Evolutionary conservation across 208 protist genomes (phyloP).

Genomic region (Leishmania guyanensis): DNA sequence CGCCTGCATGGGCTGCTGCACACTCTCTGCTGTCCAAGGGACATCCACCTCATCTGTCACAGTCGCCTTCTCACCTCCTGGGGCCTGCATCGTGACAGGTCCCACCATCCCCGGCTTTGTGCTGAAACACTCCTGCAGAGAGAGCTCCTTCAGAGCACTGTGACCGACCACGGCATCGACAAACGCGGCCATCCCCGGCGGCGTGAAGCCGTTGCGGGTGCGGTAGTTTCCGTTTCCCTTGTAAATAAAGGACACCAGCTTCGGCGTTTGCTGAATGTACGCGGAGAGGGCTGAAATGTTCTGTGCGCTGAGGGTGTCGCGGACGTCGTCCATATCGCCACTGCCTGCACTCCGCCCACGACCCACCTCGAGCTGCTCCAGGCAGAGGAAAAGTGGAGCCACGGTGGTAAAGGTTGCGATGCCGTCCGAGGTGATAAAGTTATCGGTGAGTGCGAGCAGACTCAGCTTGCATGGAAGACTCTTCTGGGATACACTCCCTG

Average conservation of each 20-base stretch:
- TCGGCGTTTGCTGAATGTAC: constrained; percentile 28
- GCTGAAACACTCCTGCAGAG: constrained; percentile 57
- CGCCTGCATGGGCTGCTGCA: constrained; percentile 35
- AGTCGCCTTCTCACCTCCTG: constrained; percentile 2
- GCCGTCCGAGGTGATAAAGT: constrained; percentile 49
- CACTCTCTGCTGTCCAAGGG: constrained; percentile 20
- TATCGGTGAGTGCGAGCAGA: constrained; percentile 52
- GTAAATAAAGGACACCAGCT: constrained; percentile 42
- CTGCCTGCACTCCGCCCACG: constrained; percentile 34
- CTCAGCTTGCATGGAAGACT: constrained; percentile 27
- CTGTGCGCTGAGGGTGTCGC: constrained; percentile 32
- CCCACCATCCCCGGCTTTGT: constrained; percentile 32
- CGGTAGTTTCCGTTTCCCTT: constrained; percentile 58
- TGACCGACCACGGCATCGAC: constrained; percentile 30
- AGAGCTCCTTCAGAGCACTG: constrained; percentile 37
- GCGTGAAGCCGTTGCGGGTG: constrained; percentile 42
- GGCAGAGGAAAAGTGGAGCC: constrained; percentile 21
- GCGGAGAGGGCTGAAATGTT: constrained; percentile 28
- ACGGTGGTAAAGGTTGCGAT: constrained; percentile 24
- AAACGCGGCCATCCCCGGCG: constrained; percentile 36
- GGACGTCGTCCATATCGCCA: constrained; percentile 37
- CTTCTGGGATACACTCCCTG: constrained; percentile 2
- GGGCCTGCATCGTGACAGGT: constrained; percentile 22
- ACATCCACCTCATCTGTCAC: constrained; percentile 5
- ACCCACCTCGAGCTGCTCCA: constrained; percentile 53